These are phyloP conservation scores for Thymus mandschuricus DNA, from an alignment of 257 asterid species.

Conservation along the genomic window DNA sequence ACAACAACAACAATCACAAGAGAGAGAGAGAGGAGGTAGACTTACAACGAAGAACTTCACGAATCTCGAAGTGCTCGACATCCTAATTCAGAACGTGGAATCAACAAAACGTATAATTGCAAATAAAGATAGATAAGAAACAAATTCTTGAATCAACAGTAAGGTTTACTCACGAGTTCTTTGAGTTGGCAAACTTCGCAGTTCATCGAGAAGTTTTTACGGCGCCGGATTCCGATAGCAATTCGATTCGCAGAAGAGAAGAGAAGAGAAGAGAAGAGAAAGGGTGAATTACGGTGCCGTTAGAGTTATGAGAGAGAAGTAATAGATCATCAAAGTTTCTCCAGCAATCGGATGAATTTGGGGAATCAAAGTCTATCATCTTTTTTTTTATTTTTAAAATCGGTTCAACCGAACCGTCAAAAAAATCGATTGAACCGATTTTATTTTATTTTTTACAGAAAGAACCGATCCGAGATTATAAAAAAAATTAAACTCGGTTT, in stretches of 20 bases:
- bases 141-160: background rate
- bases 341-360: too few relatives aligned
- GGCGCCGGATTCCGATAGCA: constrained; percentile 24
- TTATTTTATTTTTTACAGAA: too few relatives aligned
- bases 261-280: background rate
- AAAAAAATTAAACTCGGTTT: too few relatives aligned
- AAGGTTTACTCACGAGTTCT: constrained; percentile 68
- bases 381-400: too few relatives aligned
- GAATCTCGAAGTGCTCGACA: constrained; percentile 91
- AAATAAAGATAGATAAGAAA: background rate
- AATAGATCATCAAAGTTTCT: too few relatives aligned
- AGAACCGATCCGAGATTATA: too few relatives aligned
- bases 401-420: too few relatives aligned
- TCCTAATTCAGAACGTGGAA: constrained; percentile 54
- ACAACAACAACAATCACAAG: background rate
- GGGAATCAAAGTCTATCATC: too few relatives aligned
- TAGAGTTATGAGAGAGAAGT: too few relatives aligned
- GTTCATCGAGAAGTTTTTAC: constrained; percentile 51
- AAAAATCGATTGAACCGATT: too few relatives aligned
- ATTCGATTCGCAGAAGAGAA: constrained; percentile 27
- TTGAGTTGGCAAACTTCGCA: constrained; percentile 89
- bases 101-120: background rate
- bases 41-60: constrained; percentile 93
- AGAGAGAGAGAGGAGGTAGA: constrained; percentile 22
- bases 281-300: too few relatives aligned